Evolutionary conservation across 2,329 filamentous ascomycete species (phyloP).

Genomic region (Nothopassalora personata): DNA sequence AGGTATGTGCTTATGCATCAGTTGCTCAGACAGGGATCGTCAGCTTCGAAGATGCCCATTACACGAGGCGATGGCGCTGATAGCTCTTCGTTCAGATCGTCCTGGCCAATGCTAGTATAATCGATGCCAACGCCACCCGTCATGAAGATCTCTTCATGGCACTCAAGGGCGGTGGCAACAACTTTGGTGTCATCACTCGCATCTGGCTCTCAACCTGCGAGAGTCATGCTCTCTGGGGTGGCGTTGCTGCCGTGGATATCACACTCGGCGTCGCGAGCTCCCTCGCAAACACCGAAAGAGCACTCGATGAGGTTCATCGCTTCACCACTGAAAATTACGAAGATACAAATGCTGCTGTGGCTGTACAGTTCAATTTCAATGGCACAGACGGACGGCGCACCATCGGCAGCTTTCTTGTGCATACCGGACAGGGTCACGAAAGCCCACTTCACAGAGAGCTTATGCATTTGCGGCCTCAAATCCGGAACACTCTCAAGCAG

Average conservation of each 20-base stretch:
- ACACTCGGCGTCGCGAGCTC: background rate
- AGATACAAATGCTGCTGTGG: background rate
- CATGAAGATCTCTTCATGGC: conserved; percentile 23
- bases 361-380: background rate
- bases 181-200: conserved; percentile 24
- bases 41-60: background rate
- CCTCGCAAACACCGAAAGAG: background rate
- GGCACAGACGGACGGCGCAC: background rate
- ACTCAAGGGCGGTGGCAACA: conserved; percentile 19
- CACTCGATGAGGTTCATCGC: background rate
- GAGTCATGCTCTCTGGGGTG: conserved; percentile 4
- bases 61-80: background rate
- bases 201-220: conserved; percentile 9
- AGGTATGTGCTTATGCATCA: background rate
- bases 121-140: conserved; percentile 9
- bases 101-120: conserved; percentile 13
- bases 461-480: background rate
- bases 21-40: background rate
- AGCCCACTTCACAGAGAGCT: background rate
- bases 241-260: conserved; percentile 1
- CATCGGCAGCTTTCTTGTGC: background rate
- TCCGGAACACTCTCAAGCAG: background rate
- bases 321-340: conserved; percentile 3
- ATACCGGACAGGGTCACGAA: background rate
- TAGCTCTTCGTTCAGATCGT: conserved; percentile 8